Percentiles rank a stretch among this genome's conserved stretches.
phyloP scores from a whole-genome alignment of 2,329 filamentous ascomycete genomes.

The Colletotrichum zoysiae region DNA sequence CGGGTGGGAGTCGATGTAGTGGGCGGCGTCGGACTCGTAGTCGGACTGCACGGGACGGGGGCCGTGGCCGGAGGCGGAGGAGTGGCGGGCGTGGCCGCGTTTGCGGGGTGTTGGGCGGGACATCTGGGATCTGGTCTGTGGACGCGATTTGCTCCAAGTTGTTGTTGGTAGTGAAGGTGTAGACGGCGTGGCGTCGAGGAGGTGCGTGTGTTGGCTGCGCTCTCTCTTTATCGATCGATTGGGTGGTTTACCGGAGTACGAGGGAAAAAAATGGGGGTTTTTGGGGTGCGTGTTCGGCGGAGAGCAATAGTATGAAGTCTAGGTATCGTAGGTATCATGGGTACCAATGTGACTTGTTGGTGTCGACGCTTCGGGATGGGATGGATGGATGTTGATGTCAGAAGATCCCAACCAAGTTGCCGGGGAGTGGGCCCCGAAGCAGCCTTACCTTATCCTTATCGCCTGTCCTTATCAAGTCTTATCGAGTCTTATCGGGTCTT shows the following conservation, averaged over 20 bases:
- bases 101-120: conserved; percentile 59
- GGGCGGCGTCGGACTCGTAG: conserved; percentile 75
- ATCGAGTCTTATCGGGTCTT: conserved; percentile 17
- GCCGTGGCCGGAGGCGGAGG: conserved; percentile 55
- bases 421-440: background rate
- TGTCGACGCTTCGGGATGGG: background rate
- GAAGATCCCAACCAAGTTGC: background rate
- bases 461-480: background rate
- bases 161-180: conserved; percentile 38
- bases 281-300: background rate
- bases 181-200: conserved; percentile 32
- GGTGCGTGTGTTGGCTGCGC: no score
- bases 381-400: background rate
- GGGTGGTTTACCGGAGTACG: background rate
- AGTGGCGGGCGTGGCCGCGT: conserved; percentile 55
- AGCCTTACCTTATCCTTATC: conserved; percentile 7
- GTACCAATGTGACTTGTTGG: background rate
- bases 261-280: no score
- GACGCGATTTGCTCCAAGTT: conserved; percentile 12
- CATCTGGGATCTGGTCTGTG: conserved; percentile 49
- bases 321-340: background rate
- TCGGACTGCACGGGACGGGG: conserved; percentile 58
- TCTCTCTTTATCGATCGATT: background rate
- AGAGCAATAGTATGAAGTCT: background rate
- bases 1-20: conserved; percentile 59